These are phyloP conservation scores for barrel medic (Medicago truncatula) DNA, from an alignment of 306 rosid species.

Conservation along the genomic window DNA sequence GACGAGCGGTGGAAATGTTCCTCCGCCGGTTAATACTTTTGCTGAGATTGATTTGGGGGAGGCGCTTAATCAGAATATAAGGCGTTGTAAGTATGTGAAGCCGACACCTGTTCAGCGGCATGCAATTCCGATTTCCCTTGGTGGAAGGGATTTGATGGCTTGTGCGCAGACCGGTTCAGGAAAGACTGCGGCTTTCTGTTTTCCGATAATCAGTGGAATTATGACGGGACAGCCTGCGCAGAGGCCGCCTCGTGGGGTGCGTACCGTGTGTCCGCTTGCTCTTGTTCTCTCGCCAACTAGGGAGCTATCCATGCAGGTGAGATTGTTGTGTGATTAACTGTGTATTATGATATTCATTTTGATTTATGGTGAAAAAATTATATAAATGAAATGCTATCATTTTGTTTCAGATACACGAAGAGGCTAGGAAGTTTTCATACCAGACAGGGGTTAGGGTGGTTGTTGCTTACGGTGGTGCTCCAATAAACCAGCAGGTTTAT, in stretches of 20 bases:
- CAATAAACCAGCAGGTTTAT: slow-evolving; percentile 81
- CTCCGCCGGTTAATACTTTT: slow-evolving; percentile 79
- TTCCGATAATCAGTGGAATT: slow-evolving; percentile 87
- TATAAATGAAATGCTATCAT: slow-evolving; percentile 14
- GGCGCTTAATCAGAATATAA: slow-evolving; percentile 72
- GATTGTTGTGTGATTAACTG: slow-evolving; percentile 37
- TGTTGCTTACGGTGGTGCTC: slow-evolving; percentile 94
- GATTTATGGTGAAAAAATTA: slow-evolving; percentile 3
- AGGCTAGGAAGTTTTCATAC: slow-evolving; percentile 72
- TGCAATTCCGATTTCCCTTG: slow-evolving; percentile 85
- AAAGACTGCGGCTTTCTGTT: slow-evolving; percentile 92
- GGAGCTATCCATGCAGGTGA: slow-evolving; percentile 88
- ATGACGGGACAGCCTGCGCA: slow-evolving; percentile 72
- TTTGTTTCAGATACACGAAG: slow-evolving; percentile 78
- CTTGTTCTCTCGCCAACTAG: slow-evolving; percentile 93
- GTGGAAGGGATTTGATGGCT: slow-evolving; percentile 86
- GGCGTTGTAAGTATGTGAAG: slow-evolving; percentile 81
- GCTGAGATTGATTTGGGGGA: slow-evolving; percentile 91
- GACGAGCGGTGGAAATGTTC: slow-evolving; percentile 80
- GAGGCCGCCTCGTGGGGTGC: slow-evolving; percentile 76
- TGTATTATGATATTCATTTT: not conserved
- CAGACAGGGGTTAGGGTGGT: slow-evolving; percentile 93
- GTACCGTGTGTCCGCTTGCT: slow-evolving; percentile 83
- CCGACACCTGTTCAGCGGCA: slow-evolving; percentile 93
- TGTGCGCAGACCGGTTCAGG: slow-evolving; percentile 97